These are phyloP conservation scores for Sphenostylis stenocarpa DNA, from an alignment of 306 rosid species.

Conservation along the genomic window DNA sequence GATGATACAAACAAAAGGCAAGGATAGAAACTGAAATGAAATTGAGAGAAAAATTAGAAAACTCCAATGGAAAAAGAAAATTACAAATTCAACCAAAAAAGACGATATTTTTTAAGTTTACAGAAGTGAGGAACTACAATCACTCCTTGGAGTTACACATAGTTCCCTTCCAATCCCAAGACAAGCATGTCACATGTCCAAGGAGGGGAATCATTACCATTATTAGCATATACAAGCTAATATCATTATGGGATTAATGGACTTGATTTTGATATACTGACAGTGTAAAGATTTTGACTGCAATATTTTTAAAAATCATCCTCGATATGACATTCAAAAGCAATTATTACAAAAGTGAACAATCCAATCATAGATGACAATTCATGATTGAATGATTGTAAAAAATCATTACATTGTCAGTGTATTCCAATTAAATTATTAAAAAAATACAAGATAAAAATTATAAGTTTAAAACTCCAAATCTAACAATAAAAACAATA, in stretches of 20 bases:
- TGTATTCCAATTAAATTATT: background rate
- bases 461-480: background rate
- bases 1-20: slow-evolving; percentile 11
- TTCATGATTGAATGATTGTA: background rate
- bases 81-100: slow-evolving; percentile 4
- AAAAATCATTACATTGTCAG: background rate
- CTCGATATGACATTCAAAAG: background rate
- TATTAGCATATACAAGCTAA: background rate
- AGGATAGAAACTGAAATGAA: slow-evolving; percentile 8
- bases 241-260: background rate
- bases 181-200: background rate
- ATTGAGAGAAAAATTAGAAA: background rate
- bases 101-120: background rate
- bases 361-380: background rate
- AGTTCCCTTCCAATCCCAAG: background rate
- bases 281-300: background rate
- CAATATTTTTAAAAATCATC: background rate
- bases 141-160: background rate
- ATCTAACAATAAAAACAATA: background rate
- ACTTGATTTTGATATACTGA: background rate
- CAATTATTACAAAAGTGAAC: background rate
- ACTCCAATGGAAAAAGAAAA: background rate
- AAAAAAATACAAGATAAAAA: slow-evolving; percentile 3
- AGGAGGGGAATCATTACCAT: background rate
- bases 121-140: slow-evolving; percentile 1